phyloP scores from a whole-genome alignment of 495 filamentous ascomycete genomes.

The Aspergillus ellipticus region DNA sequence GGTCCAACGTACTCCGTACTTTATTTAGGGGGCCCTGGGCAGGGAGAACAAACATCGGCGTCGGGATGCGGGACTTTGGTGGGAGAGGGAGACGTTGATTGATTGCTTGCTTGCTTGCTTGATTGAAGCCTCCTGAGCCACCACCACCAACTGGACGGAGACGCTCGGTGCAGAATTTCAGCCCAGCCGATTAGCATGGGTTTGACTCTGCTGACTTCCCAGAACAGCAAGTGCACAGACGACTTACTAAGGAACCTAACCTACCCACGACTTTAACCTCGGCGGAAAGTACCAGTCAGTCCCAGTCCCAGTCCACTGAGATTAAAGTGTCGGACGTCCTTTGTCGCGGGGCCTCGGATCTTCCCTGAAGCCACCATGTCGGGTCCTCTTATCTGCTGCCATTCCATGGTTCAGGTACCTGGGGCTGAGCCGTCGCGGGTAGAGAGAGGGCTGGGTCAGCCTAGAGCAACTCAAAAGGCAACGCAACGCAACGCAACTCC shows the following conservation, averaged over 20 bases:
- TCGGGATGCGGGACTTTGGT: no score
- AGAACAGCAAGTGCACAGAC: background rate
- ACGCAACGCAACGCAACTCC: no score
- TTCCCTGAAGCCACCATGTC: background rate
- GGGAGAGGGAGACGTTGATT: no score
- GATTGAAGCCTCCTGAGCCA: no score
- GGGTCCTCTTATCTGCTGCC: background rate
- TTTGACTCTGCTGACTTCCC: background rate
- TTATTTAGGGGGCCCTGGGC: no score
- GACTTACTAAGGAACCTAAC: background rate
- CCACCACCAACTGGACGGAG: background rate
- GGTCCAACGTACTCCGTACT: background rate
- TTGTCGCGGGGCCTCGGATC: background rate
- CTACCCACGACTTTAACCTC: background rate
- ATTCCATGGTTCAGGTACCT: conserved; percentile 1
- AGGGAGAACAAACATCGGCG: no score
- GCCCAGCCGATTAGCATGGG: background rate
- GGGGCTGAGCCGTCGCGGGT: background rate
- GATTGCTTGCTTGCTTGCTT: no score
- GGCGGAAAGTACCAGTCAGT: background rate
- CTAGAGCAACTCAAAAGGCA: background rate
- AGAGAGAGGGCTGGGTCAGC: background rate
- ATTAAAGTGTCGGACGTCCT: background rate
- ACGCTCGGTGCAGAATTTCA: background rate
- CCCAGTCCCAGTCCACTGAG: no score